Evolutionary conservation across 331 rosid genomes (phyloP).

Genomic region (Quercus tomentella): DNA sequence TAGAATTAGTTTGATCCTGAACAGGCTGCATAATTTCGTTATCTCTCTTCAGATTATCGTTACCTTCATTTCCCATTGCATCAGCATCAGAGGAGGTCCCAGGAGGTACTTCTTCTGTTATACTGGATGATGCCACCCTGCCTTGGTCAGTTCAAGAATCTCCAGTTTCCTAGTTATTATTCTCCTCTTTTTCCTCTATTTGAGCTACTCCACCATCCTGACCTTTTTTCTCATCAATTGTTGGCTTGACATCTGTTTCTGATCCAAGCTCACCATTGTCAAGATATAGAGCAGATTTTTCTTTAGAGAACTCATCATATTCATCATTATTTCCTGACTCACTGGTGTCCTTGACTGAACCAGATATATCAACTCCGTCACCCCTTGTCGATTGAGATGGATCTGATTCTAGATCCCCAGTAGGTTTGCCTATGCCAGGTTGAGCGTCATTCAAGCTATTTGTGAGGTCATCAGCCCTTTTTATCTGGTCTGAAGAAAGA

Average conservation of each 20-base stretch:
- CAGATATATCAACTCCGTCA: constrained; percentile 38
- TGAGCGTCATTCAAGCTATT: constrained; percentile 37
- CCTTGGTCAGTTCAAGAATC: constrained; percentile 36
- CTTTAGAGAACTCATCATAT: constrained; percentile 33
- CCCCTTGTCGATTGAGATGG: constrained; percentile 33
- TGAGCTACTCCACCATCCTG: constrained; percentile 32
- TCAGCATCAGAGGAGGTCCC: constrained; percentile 38
- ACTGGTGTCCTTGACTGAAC: constrained; percentile 35
- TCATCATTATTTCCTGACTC: constrained; percentile 32
- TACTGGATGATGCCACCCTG: no score
- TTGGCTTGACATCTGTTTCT: constrained; percentile 31
- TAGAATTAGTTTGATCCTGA: constrained; percentile 39
- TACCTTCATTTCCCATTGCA: constrained; percentile 41
- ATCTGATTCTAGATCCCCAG: constrained; percentile 45
- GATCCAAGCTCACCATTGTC: constrained; percentile 36
- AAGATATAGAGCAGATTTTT: constrained; percentile 29
- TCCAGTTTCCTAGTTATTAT: constrained; percentile 39
- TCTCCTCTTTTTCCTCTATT: constrained; percentile 42
- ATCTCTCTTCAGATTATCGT: constrained; percentile 43
- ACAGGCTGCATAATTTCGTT: constrained; percentile 33
- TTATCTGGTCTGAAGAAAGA: constrained; percentile 39
- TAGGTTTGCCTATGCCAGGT: constrained; percentile 27
- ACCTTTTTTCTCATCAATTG: constrained; percentile 35
- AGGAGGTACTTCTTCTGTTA: no score
- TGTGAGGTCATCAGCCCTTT: constrained; percentile 26